phyloP scores from a whole-genome alignment of 345 rosid genomes.

The Pistacia integerrima region DNA sequence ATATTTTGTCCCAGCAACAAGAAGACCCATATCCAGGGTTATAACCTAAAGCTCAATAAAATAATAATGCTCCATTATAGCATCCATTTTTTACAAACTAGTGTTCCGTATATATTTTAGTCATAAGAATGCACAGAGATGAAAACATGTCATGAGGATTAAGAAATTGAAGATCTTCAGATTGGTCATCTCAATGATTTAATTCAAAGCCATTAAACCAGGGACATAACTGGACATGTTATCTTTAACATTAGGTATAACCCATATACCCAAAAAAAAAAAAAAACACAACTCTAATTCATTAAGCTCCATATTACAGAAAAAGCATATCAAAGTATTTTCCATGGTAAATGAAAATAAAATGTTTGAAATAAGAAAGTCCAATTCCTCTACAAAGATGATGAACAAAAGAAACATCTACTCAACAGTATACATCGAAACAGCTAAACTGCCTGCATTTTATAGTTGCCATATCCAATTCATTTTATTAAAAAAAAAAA shows the following conservation, averaged over 20 bases:
- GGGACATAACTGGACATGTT: no score
- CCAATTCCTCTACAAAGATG: background rate
- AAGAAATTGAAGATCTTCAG: background rate
- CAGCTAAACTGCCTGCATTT: background rate
- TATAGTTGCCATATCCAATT: background rate
- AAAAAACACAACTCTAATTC: background rate
- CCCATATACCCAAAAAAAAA: background rate
- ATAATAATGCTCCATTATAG: background rate
- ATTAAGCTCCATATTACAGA: background rate
- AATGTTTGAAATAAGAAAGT: background rate
- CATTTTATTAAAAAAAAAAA: background rate
- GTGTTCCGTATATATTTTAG: background rate
- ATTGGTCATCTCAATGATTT: no score
- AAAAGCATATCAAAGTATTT: background rate
- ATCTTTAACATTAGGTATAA: no score
- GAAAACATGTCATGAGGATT: background rate
- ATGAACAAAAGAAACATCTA: background rate
- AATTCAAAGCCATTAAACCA: no score
- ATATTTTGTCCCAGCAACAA: conserved; percentile 98
- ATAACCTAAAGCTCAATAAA: conserved; percentile 56
- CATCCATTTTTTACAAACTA: background rate
- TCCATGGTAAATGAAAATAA: background rate
- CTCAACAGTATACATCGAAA: background rate
- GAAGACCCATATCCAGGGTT: conserved; percentile 98
- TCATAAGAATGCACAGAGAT: background rate